Evolutionary conservation across 768 basidiomycete species (phyloP).

Genomic region (Polyporus arcularius): DNA sequence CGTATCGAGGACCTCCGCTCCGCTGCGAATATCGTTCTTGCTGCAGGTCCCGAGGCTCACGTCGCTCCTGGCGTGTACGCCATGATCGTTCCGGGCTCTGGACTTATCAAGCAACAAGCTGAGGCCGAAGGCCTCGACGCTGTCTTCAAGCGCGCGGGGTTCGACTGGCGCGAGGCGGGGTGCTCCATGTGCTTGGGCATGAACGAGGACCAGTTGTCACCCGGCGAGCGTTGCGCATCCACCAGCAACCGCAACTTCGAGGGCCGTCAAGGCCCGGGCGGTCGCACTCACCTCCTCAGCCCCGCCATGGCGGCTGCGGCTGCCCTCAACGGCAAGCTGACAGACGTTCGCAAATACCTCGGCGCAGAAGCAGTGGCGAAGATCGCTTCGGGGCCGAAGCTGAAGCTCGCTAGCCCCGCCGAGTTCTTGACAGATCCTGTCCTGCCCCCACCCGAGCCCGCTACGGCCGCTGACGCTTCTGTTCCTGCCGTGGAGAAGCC

Average conservation of each 20-base stretch:
- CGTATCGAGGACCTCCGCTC: constrained; percentile 68
- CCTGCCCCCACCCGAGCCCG: constrained; percentile 40
- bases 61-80: constrained; percentile 55
- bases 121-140: constrained; percentile 65
- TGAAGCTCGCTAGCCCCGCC: constrained; percentile 71
- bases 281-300: constrained; percentile 61
- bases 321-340: constrained; percentile 57
- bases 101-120: constrained; percentile 64
- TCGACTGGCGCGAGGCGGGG: constrained; percentile 70
- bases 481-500: constrained; percentile 12
- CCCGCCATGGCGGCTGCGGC: constrained; percentile 74
- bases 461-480: constrained; percentile 13
- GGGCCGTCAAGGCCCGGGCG: constrained; percentile 62
- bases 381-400: constrained; percentile 37
- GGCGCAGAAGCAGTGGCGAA: constrained; percentile 34
- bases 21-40: constrained; percentile 56
- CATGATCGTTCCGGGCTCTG: constrained; percentile 71
- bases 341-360: constrained; percentile 58
- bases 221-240: constrained; percentile 58
- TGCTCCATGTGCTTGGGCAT: constrained; percentile 75
- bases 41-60: constrained; percentile 50
- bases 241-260: constrained; percentile 72
- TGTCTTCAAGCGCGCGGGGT: constrained; percentile 64
- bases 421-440: constrained; percentile 76
- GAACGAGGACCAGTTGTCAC: constrained; percentile 67